Evolutionary conservation across 2,329 filamentous ascomycete species (phyloP).

Genomic region (Colletotrichum zoysiae): DNA sequence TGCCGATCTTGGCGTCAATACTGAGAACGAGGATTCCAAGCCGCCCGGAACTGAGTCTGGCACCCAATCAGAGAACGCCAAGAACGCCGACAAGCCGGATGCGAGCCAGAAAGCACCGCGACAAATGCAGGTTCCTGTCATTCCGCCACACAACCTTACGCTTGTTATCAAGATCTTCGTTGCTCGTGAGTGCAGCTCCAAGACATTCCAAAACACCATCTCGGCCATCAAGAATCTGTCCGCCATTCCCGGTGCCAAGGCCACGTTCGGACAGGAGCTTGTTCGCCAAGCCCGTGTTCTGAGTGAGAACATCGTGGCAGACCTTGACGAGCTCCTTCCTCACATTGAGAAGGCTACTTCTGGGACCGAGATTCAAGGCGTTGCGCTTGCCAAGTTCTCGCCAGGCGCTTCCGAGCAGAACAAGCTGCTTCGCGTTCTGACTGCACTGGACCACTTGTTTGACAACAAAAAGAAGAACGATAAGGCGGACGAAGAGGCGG

Average conservation of each 20-base stretch:
- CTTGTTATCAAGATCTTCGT: constrained; percentile 97
- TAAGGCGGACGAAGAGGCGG: constrained; percentile 57
- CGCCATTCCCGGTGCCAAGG: constrained; percentile 89
- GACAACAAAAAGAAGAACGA: constrained; percentile 79
- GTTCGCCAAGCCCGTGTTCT: constrained; percentile 87
- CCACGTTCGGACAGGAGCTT: constrained; percentile 92
- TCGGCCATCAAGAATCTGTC: constrained; percentile 99
- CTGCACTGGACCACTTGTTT: constrained; percentile 95
- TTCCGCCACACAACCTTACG: constrained; percentile 89
- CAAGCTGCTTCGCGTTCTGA: constrained; percentile 91
- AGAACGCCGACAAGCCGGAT: constrained; percentile 56
- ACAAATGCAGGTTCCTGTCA: constrained; percentile 81
- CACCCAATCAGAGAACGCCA: constrained; percentile 45
- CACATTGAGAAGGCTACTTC: constrained; percentile 89
- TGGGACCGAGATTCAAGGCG: constrained; percentile 94
- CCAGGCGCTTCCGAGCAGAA: constrained; percentile 96
- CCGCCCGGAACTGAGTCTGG: background rate
- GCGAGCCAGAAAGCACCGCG: constrained; percentile 64
- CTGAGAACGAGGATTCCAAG: constrained; percentile 32
- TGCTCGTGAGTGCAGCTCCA: constrained; percentile 94
- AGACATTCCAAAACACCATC: constrained; percentile 97
- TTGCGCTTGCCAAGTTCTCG: constrained; percentile 95
- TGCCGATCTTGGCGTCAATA: constrained; percentile 39
- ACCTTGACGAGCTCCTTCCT: constrained; percentile 85
- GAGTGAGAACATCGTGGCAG: constrained; percentile 85